Evolutionary conservation across 169 alveolate genomes (phyloP).

Genomic region (Plasmodium inui): DNA sequence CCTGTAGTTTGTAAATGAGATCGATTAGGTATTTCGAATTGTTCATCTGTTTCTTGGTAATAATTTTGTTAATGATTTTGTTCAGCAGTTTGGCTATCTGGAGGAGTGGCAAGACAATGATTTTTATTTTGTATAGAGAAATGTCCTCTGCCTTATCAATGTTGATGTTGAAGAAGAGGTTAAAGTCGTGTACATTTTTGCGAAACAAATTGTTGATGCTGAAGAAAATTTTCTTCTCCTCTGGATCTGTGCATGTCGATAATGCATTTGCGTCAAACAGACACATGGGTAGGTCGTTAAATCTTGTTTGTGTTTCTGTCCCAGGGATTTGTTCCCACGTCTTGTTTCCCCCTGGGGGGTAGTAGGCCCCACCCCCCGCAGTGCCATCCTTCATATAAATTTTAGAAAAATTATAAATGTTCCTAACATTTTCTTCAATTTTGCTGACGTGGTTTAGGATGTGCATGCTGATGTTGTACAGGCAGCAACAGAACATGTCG

Average conservation of each 20-base stretch:
- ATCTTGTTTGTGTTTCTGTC: background rate
- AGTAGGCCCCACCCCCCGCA: background rate
- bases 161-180: slow-evolving; percentile 56
- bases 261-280: slow-evolving; percentile 52
- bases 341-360: background rate
- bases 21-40: slow-evolving; percentile 53
- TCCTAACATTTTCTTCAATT: slow-evolving; percentile 64
- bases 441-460: slow-evolving; percentile 49
- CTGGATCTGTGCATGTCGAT: slow-evolving; percentile 58
- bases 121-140: slow-evolving; percentile 63
- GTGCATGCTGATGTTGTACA: slow-evolving; percentile 46
- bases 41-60: slow-evolving; percentile 39
- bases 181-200: slow-evolving; percentile 61
- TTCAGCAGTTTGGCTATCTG: slow-evolving; percentile 55
- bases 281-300: slow-evolving; percentile 14
- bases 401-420: slow-evolving; percentile 64
- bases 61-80: slow-evolving; percentile 67
- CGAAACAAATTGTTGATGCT: slow-evolving; percentile 69
- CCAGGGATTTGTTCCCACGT: background rate
- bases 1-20: slow-evolving; percentile 63
- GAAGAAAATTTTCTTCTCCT: slow-evolving; percentile 57
- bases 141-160: slow-evolving; percentile 70
- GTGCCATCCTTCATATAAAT: slow-evolving; percentile 25
- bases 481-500: slow-evolving; percentile 66
- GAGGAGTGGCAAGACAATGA: slow-evolving; percentile 32